phyloP scores from a whole-genome alignment of 1,284 basidiomycete species.

The Termitomyces sp. region DNA sequence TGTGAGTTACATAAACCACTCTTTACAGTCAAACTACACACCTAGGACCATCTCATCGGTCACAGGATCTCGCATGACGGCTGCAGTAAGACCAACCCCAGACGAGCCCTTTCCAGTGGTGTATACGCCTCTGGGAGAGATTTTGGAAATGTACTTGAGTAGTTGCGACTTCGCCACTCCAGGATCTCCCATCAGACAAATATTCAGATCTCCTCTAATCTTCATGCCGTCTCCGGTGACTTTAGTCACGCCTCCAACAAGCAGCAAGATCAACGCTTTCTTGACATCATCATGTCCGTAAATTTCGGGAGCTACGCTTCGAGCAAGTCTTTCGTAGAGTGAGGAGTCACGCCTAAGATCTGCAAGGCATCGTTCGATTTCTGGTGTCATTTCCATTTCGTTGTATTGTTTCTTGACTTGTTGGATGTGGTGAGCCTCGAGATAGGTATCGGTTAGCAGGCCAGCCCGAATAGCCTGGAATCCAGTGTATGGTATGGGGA shows the following conservation, averaged over 20 bases:
- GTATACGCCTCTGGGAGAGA: constrained; percentile 96
- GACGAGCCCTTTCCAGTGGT: constrained; percentile 98
- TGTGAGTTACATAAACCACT: constrained; percentile 1
- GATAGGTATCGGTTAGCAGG: constrained; percentile 94
- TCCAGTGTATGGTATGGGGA: constrained; percentile 45
- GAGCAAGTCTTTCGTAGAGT: constrained; percentile 81
- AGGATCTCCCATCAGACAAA: constrained; percentile 99
- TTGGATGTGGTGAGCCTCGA: constrained; percentile 87
- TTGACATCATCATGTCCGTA: constrained; percentile 98
- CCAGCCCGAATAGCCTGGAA: constrained; percentile 75
- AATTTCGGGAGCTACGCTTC: constrained; percentile 96
- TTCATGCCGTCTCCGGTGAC: constrained; percentile 96
- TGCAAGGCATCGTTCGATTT: constrained; percentile 70
- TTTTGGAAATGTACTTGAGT: constrained; percentile 97
- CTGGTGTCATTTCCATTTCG: constrained; percentile 89
- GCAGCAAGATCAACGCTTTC: constrained; percentile 89
- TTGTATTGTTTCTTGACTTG: constrained; percentile 98
- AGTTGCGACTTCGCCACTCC: constrained; percentile 99
- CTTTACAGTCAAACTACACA: constrained; percentile 34
- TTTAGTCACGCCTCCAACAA: constrained; percentile 97
- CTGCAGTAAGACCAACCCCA: constrained; percentile 97
- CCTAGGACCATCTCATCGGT: constrained; percentile 99
- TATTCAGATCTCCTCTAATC: constrained; percentile 96
- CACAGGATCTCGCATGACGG: constrained; percentile 98
- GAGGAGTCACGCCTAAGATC: constrained; percentile 72